Base-by-base conservation (phyloP, 1,284 basidiomycete genomes). In the Cryptococcus wingfieldii region DNA sequence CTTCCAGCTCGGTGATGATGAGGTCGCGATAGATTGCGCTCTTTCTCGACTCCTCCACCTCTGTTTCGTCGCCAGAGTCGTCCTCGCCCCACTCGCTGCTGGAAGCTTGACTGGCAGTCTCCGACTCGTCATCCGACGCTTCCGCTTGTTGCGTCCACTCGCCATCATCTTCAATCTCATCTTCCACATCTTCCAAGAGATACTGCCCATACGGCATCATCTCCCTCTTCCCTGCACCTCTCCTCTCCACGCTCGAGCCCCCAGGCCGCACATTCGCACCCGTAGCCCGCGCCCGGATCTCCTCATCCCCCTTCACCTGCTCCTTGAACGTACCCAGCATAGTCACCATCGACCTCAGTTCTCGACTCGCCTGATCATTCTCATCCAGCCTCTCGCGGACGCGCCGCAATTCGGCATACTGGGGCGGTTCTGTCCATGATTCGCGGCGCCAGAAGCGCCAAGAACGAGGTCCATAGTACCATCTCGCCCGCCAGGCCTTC, bases 381-480 rank as follows among this genome's bases (percentile, higher is more conserved):
- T 44, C 42, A 14, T 44, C n/a, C 18, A 19, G 42, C n/a, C n/a
- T 14, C 10, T 25, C 18, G 10, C 18, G 18, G 18, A 44, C 47
- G 44, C 8, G 16, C 38, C 43, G 51, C 48, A 5, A 27, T 34
- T 47, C 31, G 16, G 34, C 47, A 39, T 6, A 27, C 14, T 19
- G 44, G 8, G 59, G 55, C 18, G 66, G 68, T 31, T 62, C 65
- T 8, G 50, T 38, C 74, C 74, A 75, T 1, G 69, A 72, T 2
- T 59, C 65, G 23, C 67, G 44, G 12, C 68, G 51, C 73, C 72
- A 75, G 39, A 75, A 49, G 9, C 63, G 55, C 71, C 71, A 74
- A 10, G 61, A 55, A n/a, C 73, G 53, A 2, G 73, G 72, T 2
- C 74, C 74, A 53, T 72, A 76, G 72, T 71, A 75, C 72, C 74